Evolutionary conservation across 768 basidiomycete species (phyloP).

Genomic region (Trametes cinnabarina): DNA sequence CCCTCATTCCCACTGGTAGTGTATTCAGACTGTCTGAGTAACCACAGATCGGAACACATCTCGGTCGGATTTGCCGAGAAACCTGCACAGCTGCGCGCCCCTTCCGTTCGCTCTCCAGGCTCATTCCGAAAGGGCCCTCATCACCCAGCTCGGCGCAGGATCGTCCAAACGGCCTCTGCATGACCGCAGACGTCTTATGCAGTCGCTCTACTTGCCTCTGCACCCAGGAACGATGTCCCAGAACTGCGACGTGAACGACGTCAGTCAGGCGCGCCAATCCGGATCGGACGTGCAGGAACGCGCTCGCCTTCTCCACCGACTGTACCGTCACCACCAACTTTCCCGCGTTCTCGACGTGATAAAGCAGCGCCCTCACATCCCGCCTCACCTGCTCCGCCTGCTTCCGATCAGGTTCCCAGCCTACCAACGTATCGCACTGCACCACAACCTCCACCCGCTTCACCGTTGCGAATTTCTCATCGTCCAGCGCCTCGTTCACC

Average conservation of each 20-base stretch:
- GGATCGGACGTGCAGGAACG: not conserved
- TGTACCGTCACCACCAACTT: not conserved
- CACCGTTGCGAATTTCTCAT: constrained; percentile 1
- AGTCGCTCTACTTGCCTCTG: too few relatives aligned
- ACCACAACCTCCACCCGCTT: not conserved
- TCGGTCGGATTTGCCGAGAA: too few relatives aligned
- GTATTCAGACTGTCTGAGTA: too few relatives aligned
- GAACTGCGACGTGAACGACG: not conserved
- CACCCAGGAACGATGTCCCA: not conserved
- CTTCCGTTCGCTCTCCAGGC: too few relatives aligned
- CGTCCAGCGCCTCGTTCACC: constrained; percentile 7
- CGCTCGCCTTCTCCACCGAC: not conserved
- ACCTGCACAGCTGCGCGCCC: too few relatives aligned
- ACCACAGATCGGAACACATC: too few relatives aligned
- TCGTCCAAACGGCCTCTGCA: too few relatives aligned
- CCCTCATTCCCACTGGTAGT: too few relatives aligned
- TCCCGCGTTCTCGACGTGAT: not conserved
- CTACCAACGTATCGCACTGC: not conserved
- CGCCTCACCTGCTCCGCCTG: not conserved
- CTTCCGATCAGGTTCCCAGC: not conserved
- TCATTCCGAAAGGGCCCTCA: too few relatives aligned
- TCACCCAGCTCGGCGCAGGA: too few relatives aligned
- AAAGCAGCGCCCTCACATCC: constrained; percentile 1
- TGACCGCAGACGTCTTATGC: too few relatives aligned
- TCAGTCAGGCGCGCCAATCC: too few relatives aligned